Evolutionary conservation across 192 early-diverging fungal species (phyloP).

Genomic region (Rhizophlyctis rosea): DNA sequence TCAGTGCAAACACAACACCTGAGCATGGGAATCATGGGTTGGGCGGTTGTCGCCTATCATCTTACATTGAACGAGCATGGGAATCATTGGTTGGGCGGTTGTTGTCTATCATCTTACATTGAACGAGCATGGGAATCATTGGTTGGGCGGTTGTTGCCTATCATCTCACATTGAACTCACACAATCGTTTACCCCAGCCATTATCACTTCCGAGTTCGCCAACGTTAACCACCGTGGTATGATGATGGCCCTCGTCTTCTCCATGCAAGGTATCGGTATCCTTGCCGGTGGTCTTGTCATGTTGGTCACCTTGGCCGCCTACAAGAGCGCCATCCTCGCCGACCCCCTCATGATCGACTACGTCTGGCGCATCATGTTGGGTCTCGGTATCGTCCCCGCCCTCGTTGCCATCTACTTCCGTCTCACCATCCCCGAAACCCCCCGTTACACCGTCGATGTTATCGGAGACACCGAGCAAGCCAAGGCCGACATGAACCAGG

Average conservation of each 20-base stretch:
- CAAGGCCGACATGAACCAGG: constrained; percentile 29
- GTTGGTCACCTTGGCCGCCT: constrained; percentile 67
- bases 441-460: constrained; percentile 76
- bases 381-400: constrained; percentile 80
- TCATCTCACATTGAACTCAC: too few species aligned
- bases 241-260: constrained; percentile 86
- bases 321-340: constrained; percentile 62
- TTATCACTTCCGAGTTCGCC: constrained; percentile 91
- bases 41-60: too few species aligned
- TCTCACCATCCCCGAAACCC: constrained; percentile 89
- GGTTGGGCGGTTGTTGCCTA: too few species aligned
- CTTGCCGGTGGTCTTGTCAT: constrained; percentile 75
- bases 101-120: too few species aligned
- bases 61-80: too few species aligned
- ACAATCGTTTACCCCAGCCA: too few species aligned
- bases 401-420: constrained; percentile 84
- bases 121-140: too few species aligned
- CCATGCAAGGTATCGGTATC: constrained; percentile 92
- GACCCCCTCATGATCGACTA: constrained; percentile 67
- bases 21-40: too few species aligned
- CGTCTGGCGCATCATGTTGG: constrained; percentile 89
- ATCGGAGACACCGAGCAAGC: constrained; percentile 64
- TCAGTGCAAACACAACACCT: not conserved
- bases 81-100: too few species aligned
- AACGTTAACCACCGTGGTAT: constrained; percentile 75